Evolutionary conservation across 192 early-diverging fungal genomes (phyloP), one percentile per base, ranked within the genome.

Genomic region (Spinellus fusiger): DNA sequence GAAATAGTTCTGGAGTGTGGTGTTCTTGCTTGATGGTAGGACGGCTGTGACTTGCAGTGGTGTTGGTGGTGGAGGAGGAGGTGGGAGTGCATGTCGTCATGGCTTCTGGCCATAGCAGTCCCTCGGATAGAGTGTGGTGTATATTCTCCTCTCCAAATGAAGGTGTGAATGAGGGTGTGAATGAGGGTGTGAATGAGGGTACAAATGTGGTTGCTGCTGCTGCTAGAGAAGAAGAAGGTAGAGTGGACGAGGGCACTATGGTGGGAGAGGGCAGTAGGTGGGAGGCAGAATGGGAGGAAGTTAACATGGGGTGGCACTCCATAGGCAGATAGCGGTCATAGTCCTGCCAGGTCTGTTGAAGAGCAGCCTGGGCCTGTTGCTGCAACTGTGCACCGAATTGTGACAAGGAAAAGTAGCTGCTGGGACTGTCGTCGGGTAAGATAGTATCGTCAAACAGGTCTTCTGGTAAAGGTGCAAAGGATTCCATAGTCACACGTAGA

Each of bases 241-340:
- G 35, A 44, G 40, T 12, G 15, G n/a, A n/a, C n/a, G n/a, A n/a
- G n/a, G 3, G 40, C 3, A 5, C 10, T 18, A 44, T 44, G 18
- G 40, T 12, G 40, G 3, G 18, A n/a, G 40, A n/a, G 40, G 2
- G 40, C 18, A 2, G 40, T 5, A 18, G 40, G 40, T 44, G 40
- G 63, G 26, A 38, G 51, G 20, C 66, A 58, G 20, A 18, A 37
- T 31, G 69, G 66, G 2, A 34, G 35, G 12, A 54, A 49, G 51
- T 69, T 58, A 15, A 68, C 67, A 44, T 62, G 44, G 25, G 68
- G 23, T 59, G 57, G 29, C 32, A 46, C 31, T 59, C 57, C 6
- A 51, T 26, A 0, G 59, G 59, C 28, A 61, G 37, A 12, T 50
- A 61, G 35, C 26, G 49, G 48, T 61, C 59, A 61, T 50, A 61